phyloP scores from a whole-genome alignment of 2,329 filamentous ascomycete species.

The Fusarium sp. region DNA sequence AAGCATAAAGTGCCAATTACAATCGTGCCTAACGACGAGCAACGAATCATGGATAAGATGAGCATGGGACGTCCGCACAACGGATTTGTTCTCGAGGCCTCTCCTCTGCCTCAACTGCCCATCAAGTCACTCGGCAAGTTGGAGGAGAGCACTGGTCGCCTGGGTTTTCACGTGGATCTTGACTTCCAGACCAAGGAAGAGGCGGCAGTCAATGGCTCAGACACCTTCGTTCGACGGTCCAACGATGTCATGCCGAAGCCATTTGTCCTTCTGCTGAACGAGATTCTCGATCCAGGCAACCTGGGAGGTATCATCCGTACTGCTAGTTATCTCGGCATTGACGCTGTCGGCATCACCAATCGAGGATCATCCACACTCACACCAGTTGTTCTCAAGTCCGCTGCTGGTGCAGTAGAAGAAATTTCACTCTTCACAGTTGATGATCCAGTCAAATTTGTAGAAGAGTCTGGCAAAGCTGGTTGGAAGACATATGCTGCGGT shows the following conservation, averaged over 20 bases:
- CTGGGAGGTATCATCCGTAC: slow-evolving; percentile 90
- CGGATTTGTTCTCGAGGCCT: slow-evolving; percentile 88
- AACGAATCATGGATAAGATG: slow-evolving; percentile 85
- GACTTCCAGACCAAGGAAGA: slow-evolving; percentile 82
- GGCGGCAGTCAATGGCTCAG: slow-evolving; percentile 75
- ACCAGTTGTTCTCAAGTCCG: slow-evolving; percentile 85
- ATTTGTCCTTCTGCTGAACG: slow-evolving; percentile 79
- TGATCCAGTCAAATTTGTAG: slow-evolving; percentile 77
- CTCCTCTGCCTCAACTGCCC: slow-evolving; percentile 80
- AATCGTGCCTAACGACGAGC: slow-evolving; percentile 70
- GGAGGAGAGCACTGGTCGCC: slow-evolving; percentile 57
- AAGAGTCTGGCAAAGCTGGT: slow-evolving; percentile 74
- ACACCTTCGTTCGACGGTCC: slow-evolving; percentile 60
- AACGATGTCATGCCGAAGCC: slow-evolving; percentile 65
- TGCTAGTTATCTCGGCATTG: slow-evolving; percentile 90
- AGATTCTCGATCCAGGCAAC: slow-evolving; percentile 88
- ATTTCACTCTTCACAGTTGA: slow-evolving; percentile 79
- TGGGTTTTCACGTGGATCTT: slow-evolving; percentile 71
- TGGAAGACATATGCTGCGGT: slow-evolving; percentile 89
- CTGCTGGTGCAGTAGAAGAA: slow-evolving; percentile 87
- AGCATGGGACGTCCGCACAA: slow-evolving; percentile 88
- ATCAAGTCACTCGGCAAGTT: slow-evolving; percentile 69
- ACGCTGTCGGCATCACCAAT: slow-evolving; percentile 82
- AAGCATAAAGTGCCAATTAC: slow-evolving; percentile 66
- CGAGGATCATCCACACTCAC: slow-evolving; percentile 80